Evolutionary conservation across 805 yeast genomes (phyloP).

Genomic region (Candida bentonensis): DNA sequence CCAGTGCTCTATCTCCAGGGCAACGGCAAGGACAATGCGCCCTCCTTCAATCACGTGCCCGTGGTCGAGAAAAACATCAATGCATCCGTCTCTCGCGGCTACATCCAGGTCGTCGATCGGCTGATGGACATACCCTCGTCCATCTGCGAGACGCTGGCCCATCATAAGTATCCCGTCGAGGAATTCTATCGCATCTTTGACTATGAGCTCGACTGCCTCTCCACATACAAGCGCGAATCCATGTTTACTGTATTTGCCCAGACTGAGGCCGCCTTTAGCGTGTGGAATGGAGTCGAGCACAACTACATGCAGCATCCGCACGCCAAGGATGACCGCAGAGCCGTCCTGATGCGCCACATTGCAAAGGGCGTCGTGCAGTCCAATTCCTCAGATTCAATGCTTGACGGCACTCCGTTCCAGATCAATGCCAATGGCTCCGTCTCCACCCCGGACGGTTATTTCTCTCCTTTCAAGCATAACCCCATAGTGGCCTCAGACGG

Average conservation of each 20-base stretch:
- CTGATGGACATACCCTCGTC: conserved; percentile 10
- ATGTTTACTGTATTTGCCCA: conserved; percentile 11
- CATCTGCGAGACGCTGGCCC: conserved; percentile 7
- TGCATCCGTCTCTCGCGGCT: conserved; percentile 14
- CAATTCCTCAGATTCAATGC: conserved; percentile 1
- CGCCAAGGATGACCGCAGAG: conserved; percentile 9
- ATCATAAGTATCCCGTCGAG: conserved; percentile 4
- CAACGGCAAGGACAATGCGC: conserved; percentile 8
- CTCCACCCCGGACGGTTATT: background rate
- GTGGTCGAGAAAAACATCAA: conserved; percentile 12
- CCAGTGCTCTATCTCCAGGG: conserved; percentile 3
- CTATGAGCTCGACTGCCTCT: background rate
- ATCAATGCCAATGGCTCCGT: conserved; percentile 4
- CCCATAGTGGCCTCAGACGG: conserved; percentile 31
- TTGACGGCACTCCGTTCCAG: conserved; percentile 9
- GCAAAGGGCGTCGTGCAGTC: conserved; percentile 5
- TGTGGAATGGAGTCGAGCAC: conserved; percentile 6
- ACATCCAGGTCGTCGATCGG: conserved; percentile 12
- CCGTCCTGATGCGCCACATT: conserved; percentile 8
- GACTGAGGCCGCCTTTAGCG: conserved; percentile 4
- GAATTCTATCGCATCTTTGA: background rate
- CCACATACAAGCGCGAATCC: background rate
- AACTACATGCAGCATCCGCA: conserved; percentile 9
- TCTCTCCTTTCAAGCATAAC: background rate
- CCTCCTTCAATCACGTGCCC: background rate